Evolutionary conservation across 2,329 filamentous ascomycete genomes (phyloP).

Genomic region (Claviceps purpurea): DNA sequence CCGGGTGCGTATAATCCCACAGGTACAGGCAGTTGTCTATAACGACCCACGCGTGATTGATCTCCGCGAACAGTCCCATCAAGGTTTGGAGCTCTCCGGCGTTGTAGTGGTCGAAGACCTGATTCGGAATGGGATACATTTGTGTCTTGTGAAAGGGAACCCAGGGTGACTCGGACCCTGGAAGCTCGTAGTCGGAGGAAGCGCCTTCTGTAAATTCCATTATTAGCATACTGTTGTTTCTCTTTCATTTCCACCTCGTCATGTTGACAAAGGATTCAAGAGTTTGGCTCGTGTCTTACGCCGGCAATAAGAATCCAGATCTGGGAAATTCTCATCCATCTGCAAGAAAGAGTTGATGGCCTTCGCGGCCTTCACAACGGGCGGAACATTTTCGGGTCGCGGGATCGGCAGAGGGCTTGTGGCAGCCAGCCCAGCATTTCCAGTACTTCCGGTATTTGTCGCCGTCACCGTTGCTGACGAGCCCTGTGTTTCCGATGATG

Average conservation of each 20-base stretch:
- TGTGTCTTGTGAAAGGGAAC: conserved; percentile 79
- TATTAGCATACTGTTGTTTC: conserved; percentile 9
- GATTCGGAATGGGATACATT: conserved; percentile 81
- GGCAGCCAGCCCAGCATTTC: conserved; percentile 16
- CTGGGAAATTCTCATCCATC: conserved; percentile 69
- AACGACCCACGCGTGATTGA: conserved; percentile 89
- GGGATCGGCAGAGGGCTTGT: conserved; percentile 27
- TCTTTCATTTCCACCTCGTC: not conserved
- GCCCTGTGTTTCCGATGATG: not conserved
- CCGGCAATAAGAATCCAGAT: conserved; percentile 77
- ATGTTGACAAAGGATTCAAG: not conserved
- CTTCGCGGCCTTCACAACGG: conserved; percentile 65
- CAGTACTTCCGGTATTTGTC: conserved; percentile 13
- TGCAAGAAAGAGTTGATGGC: conserved; percentile 71
- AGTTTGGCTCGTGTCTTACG: conserved; percentile 42
- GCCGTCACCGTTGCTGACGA: conserved; percentile 11
- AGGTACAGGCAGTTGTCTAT: conserved; percentile 94
- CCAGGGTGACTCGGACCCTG: conserved; percentile 55
- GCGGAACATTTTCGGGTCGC: conserved; percentile 39
- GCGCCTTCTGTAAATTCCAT: conserved; percentile 53
- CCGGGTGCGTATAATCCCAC: conserved; percentile 94
- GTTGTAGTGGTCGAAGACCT: conserved; percentile 88
- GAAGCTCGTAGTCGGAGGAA: conserved; percentile 83
- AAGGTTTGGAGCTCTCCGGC: conserved; percentile 73
- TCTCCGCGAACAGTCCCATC: conserved; percentile 89